phyloP scores from a whole-genome alignment of 768 basidiomycete genomes.

The Cystoderma amianthinum region DNA sequence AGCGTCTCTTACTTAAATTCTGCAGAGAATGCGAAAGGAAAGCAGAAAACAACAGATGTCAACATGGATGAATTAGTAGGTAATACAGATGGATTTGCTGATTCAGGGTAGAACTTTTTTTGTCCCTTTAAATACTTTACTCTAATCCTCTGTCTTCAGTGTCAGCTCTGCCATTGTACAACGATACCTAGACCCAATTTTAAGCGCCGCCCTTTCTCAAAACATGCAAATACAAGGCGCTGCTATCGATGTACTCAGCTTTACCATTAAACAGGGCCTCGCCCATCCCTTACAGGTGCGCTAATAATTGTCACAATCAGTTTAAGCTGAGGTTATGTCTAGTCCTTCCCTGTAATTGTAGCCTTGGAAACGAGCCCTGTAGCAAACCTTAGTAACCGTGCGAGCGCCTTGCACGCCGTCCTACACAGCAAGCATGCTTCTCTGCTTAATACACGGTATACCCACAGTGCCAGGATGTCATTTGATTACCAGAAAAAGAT shows the following conservation, averaged over 20 bases:
- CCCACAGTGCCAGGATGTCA: conserved; percentile 71
- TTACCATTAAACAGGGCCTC: conserved; percentile 92
- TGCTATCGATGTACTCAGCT: conserved; percentile 87
- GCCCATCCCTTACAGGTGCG: conserved; percentile 88
- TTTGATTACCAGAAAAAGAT: conserved; percentile 78
- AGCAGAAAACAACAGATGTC: conserved; percentile 42
- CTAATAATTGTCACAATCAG: neutral
- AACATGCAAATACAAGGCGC: conserved; percentile 67
- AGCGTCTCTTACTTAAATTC: conserved; percentile 3
- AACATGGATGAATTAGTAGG: conserved; percentile 94
- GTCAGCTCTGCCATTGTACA: conserved; percentile 94
- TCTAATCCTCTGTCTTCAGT: conserved; percentile 29
- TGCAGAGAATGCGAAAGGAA: conserved; percentile 36
- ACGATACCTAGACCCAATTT: conserved; percentile 78
- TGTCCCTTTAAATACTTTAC: neutral
- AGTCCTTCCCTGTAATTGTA: conserved; percentile 90
- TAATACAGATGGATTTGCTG: conserved; percentile 92
- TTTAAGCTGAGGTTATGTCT: neutral
- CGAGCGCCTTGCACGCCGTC: conserved; percentile 71
- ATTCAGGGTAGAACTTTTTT: conserved; percentile 93
- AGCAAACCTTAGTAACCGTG: conserved; percentile 57
- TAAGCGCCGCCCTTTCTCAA: conserved; percentile 73
- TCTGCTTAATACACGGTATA: conserved; percentile 80
- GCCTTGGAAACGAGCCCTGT: conserved; percentile 86
- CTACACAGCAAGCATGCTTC: conserved; percentile 88